Percentiles rank a stretch among this genome's conserved stretches.
Conservation (phyloP, 306 rosid genomes). For the Sphenostylis stenocarpa region DNA sequence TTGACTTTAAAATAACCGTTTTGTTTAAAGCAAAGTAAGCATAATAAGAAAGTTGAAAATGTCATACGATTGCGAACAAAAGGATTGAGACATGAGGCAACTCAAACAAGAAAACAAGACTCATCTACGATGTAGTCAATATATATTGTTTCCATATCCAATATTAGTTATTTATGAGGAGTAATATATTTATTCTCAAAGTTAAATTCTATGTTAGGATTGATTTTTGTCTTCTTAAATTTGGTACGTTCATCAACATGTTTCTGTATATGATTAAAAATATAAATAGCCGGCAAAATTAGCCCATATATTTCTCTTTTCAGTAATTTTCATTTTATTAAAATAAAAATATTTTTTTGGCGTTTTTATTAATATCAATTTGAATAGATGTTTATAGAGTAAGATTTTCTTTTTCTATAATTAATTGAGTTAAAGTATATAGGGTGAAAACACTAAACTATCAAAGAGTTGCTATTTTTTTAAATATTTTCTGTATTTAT, state of each 20-base stretch:
- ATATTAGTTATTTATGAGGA: not conserved
- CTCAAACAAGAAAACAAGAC: constrained; percentile 3
- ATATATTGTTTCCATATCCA: not conserved
- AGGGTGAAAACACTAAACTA: not conserved
- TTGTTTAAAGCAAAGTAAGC: constrained; percentile 29
- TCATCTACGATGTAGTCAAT: not conserved
- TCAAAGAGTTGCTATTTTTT: too few species aligned
- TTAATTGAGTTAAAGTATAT: not conserved
- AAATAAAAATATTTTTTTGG: not conserved
- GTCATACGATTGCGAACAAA: not conserved
- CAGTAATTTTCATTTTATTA: not conserved
- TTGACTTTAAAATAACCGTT: too few species aligned
- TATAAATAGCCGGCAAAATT: not conserved
- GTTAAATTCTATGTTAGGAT: not conserved
- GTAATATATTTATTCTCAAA: not conserved
- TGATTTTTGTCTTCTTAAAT: not conserved
- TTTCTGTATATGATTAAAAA: not conserved
- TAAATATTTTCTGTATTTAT: too few species aligned
- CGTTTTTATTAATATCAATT: not conserved
- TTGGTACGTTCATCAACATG: not conserved
- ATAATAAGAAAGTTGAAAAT: constrained; percentile 20
- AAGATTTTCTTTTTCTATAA: not conserved
- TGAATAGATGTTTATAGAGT: not conserved
- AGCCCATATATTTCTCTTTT: not conserved
- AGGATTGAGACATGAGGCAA: not conserved